Conservation (phyloP, 352 stramenopile genomes). For the Hyaloperonospora arabidopsidis region DNA sequence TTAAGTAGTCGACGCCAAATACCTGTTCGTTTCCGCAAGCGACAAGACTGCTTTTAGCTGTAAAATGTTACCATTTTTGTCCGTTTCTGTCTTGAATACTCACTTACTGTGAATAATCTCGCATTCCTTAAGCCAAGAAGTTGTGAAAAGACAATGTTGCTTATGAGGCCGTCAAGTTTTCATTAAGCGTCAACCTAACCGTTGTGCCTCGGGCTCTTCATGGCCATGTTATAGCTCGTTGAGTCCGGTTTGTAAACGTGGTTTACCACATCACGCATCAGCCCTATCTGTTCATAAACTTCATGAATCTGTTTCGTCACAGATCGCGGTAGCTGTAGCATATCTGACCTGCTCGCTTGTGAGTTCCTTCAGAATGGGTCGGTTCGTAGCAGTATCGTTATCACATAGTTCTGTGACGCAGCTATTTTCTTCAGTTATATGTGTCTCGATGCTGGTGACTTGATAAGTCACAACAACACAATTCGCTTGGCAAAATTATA, state of each 20-base stretch:
- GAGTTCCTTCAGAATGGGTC: no score
- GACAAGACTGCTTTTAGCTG: slow-evolving; percentile 8
- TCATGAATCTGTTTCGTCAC: no score
- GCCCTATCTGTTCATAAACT: not conserved
- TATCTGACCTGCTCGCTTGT: no score
- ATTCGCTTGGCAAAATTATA: not conserved
- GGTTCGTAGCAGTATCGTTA: no score
- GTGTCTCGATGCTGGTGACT: not conserved
- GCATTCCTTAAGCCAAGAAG: not conserved
- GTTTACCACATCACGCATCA: no score
- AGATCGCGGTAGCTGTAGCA: no score
- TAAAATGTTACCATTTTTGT: slow-evolving; percentile 12
- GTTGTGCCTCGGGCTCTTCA: no score
- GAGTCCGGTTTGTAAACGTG: no score
- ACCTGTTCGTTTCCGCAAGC: slow-evolving; percentile 13
- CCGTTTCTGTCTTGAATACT: slow-evolving; percentile 9
- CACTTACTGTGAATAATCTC: slow-evolving; percentile 20
- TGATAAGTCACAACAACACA: not conserved
- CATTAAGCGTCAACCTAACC: no score
- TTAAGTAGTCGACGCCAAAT: slow-evolving; percentile 13
- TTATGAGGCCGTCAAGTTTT: not conserved
- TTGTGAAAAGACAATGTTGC: not conserved
- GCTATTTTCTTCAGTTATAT: not conserved
- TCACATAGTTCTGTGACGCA: not conserved
- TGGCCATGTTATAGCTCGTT: no score